A percentile compares a stretch with the other conserved stretches of the same genome.
phyloP scores from a whole-genome alignment of 176 grass and related monocot species.

The Aegilops tauschii region DNA sequence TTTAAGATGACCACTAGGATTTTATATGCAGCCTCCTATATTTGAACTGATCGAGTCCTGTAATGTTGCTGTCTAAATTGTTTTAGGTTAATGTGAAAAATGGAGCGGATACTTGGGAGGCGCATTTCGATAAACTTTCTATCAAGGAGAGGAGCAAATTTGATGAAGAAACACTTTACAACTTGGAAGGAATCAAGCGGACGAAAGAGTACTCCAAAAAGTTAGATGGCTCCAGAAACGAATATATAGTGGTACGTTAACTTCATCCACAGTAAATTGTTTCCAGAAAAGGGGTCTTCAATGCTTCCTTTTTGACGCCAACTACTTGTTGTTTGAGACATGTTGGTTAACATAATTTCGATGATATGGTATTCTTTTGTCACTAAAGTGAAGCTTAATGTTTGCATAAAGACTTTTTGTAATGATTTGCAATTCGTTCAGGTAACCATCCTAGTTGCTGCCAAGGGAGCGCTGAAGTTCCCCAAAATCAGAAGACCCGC shows the following conservation, averaged over 20 bases:
- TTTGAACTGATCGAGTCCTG: neutral
- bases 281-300: neutral
- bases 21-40: neutral
- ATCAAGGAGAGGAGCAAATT: slow-evolving; percentile 42
- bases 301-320: neutral
- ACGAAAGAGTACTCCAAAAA: slow-evolving; percentile 38
- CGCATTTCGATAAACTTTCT: slow-evolving; percentile 38
- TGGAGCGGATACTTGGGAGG: slow-evolving; percentile 20
- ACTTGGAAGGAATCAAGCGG: slow-evolving; percentile 39
- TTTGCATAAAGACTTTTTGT: neutral
- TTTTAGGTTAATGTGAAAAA: slow-evolving; percentile 31
- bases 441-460: slow-evolving; percentile 36
- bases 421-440: neutral
- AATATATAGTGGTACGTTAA: slow-evolving; percentile 40
- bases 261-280: neutral
- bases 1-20: neutral
- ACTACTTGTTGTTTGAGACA: neutral
- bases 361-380: neutral
- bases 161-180: slow-evolving; percentile 44
- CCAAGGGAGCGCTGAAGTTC: slow-evolving; percentile 20
- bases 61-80: neutral
- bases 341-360: neutral
- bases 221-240: slow-evolving; percentile 36
- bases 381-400: neutral
- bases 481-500: neutral